Evolutionary conservation across 78 protist species (phyloP), one percentile per base, ranked within the genome.

Genomic region (Cavenderia fasciculata): DNA sequence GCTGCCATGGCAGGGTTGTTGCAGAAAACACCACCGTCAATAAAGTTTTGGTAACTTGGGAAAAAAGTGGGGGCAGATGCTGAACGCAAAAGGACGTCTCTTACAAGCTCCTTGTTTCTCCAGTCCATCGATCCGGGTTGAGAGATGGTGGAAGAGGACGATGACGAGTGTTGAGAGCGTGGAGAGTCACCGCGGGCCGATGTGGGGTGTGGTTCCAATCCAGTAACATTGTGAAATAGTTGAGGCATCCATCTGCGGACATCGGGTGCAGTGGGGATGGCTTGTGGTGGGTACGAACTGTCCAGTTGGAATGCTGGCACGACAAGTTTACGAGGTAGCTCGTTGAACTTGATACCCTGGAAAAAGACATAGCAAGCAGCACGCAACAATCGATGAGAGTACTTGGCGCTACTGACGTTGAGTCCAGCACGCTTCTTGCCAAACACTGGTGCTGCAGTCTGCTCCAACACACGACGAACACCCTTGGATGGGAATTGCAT

Each of bases 1-100:
- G 87, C 87, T 0, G 63, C 11, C 6, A 78, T 11, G 5, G 63
- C n/a, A 40, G 87, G 87, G 29, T 78, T 78, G 57, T 78, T 78
- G 27, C 74, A 72, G 29, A 78, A 78, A 14, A 78, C 87, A 57
- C 87, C 87, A 49, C 87, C 87, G 51, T 78, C 87, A n/a, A 78
- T 69, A 41, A 43, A 78, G 16, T 74, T 74, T 69, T 78, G 87
- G 29, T 78, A 31, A 7, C 65, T 56, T 21, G 87, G 74, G 74
- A 78, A 78, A 62, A 62, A 78, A 31, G 87, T 78, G 31, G 87
- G 87, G 2, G 87, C 87, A 2, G 75, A 31, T 0, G 87, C 87
- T 19, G 87, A 78, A 40, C 87, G 34, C 4, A 78, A 54, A 27
- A 65, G 27, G 0, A 54, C 74, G 29, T 78, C 87, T 54, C 78